Conservation (phyloP, 169 alveolate genomes). For the Besnoitia besnoiti region DNA sequence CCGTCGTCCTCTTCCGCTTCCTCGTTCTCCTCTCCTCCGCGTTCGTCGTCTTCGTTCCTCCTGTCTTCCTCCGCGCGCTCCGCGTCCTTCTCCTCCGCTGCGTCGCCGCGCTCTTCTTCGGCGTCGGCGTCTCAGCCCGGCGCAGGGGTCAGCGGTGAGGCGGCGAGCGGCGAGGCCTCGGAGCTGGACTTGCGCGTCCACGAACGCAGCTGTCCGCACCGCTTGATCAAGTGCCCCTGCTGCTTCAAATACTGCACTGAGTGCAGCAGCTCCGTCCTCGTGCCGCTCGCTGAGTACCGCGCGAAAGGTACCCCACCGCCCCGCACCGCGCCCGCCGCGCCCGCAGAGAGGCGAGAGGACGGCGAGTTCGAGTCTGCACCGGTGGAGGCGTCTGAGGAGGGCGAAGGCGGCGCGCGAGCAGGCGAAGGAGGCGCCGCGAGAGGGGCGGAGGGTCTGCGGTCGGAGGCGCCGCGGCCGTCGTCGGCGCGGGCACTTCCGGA, state of each 20-base stretch:
- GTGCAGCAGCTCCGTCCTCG: background rate
- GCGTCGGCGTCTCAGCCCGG: background rate
- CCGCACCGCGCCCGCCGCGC: background rate
- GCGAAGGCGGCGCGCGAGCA: background rate
- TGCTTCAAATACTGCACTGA: background rate
- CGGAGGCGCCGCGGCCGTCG: no score
- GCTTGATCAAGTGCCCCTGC: slow-evolving; percentile 8
- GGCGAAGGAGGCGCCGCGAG: background rate
- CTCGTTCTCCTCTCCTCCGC: background rate
- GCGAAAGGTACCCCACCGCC: background rate
- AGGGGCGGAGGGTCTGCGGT: background rate
- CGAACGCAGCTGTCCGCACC: background rate
- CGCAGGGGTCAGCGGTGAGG: background rate
- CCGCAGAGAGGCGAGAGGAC: background rate
- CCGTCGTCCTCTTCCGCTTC: no score
- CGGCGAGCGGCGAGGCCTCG: background rate
- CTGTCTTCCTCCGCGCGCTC: background rate
- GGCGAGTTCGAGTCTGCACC: background rate
- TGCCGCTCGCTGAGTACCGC: background rate
- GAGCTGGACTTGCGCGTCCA: slow-evolving; percentile 7
- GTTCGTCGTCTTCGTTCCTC: background rate
- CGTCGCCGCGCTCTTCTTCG: background rate
- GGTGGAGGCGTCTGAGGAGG: background rate
- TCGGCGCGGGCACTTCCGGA: no score
- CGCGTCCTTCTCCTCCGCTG: background rate